A percentile compares a stretch with the other conserved stretches of the same genome.
Evolutionary conservation across 2,329 filamentous ascomycete species (phyloP).

Genomic region (Xylaria sp.): DNA sequence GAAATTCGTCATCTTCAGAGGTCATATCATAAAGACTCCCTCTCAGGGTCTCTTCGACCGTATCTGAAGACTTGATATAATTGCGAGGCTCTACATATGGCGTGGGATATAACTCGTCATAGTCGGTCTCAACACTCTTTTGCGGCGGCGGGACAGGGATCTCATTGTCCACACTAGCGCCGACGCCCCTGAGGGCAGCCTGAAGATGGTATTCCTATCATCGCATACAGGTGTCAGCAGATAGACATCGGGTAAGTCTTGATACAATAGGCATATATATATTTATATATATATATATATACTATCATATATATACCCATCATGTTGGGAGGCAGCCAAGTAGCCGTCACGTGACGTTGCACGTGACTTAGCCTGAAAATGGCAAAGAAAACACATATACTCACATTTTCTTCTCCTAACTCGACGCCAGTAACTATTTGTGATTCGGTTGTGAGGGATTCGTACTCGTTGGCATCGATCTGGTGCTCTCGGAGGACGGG

Average conservation of each 20-base stretch:
- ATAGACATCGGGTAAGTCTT: conserved; percentile 28
- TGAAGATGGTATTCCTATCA: conserved; percentile 93
- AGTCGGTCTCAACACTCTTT: conserved; percentile 73
- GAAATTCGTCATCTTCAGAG: conserved; percentile 85
- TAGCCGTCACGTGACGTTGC: conserved; percentile 55
- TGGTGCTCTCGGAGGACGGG: conserved; percentile 89
- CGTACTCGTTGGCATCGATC: conserved; percentile 86
- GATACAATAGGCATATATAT: conserved; percentile 1
- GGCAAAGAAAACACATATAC: conserved; percentile 57
- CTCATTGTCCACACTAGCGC: conserved; percentile 67
- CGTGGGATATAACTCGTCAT: conserved; percentile 87
- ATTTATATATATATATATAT: conserved; percentile 1
- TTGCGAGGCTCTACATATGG: conserved; percentile 85
- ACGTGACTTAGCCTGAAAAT: conserved; percentile 58
- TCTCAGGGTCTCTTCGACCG: conserved; percentile 88
- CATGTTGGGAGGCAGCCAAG: no score
- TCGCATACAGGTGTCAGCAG: conserved; percentile 24
- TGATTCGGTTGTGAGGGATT: conserved; percentile 82
- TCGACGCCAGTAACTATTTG: conserved; percentile 97
- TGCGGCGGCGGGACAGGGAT: conserved; percentile 73
- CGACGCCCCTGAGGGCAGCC: conserved; percentile 72
- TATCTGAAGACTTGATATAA: conserved; percentile 98
- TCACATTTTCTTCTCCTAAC: conserved; percentile 95
- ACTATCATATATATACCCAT: no score
- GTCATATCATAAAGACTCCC: conserved; percentile 95